phyloP scores from a whole-genome alignment of 2,329 filamentous ascomycete genomes.

The Elsinoe australis region DNA sequence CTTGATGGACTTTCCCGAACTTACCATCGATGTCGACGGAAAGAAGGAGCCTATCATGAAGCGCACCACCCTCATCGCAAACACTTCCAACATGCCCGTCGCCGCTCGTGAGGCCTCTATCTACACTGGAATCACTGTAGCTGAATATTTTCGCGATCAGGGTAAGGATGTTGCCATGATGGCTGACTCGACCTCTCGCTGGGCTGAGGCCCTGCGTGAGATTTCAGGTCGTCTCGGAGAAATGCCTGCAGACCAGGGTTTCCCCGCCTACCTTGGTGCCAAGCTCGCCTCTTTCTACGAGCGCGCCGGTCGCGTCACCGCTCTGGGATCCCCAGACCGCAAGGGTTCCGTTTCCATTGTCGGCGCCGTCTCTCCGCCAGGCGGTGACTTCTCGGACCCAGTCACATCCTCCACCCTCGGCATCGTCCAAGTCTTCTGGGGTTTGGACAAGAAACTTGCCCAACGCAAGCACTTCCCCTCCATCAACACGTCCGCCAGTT shows the following conservation, averaged over 20 bases:
- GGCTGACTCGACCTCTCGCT: conserved; percentile 96
- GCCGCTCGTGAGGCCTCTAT: conserved; percentile 97
- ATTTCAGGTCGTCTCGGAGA: conserved; percentile 97
- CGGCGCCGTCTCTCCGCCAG: conserved; percentile 90
- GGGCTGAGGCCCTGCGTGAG: conserved; percentile 97
- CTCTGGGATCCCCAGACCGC: conserved; percentile 81
- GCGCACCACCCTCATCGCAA: conserved; percentile 95
- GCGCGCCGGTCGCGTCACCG: conserved; percentile 79
- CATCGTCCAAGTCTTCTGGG: conserved; percentile 99
- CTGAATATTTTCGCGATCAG: conserved; percentile 95
- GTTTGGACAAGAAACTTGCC: conserved; percentile 97
- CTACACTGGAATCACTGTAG: conserved; percentile 91
- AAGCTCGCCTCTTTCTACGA: conserved; percentile 99
- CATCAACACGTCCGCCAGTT: conserved; percentile 89
- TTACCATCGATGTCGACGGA: conserved; percentile 87
- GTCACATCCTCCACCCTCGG: conserved; percentile 87
- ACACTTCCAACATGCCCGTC: conserved; percentile 99
- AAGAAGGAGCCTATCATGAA: conserved; percentile 99
- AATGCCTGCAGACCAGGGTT: conserved; percentile 99
- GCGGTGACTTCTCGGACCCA: conserved; percentile 98
- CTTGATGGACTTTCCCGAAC: conserved; percentile 98
- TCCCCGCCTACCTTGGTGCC: conserved; percentile 91
- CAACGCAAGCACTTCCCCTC: conserved; percentile 99
- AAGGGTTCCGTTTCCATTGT: conserved; percentile 94
- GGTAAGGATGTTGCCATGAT: conserved; percentile 99